Evolutionary conservation across 192 early-diverging fungal species (phyloP), one percentile per base, ranked within the genome.

Genomic region (Linnemannia schmuckeri): DNA sequence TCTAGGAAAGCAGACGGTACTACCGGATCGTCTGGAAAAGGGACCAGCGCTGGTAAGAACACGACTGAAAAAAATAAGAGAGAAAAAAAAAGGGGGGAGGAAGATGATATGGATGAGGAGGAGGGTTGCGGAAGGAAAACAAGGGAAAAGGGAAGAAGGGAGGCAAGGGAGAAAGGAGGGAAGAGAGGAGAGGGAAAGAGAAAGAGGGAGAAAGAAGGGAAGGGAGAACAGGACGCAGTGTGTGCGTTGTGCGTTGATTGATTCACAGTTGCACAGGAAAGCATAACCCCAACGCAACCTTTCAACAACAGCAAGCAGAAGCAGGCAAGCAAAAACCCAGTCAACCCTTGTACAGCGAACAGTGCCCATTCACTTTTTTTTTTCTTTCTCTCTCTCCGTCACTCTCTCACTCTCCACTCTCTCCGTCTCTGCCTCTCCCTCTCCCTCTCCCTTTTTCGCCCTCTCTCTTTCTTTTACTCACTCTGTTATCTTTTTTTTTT

Each of bases 1-100:
- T 66, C 63, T 41, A 75, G 61, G 40, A 46, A 33, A 37, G 49
- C 49, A 18, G 72, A 74, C 55, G 55, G 46, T 46, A 22, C 61
- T 44, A 44, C 55, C 30, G 15, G 37, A 70, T 52, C 63, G 73
- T 70, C 37, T 41, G 66, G 75, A 66, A 74, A 75, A 66, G 61
- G 47, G 35, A 81, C 80, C 44, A 75, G 75, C 69, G 80, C 73
- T 81, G 61, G 61, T 66, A 66, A 66, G 61, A 66, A 33, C 61
- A 66, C 27, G 7, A 66, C 30, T 30, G 30, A 66, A 66, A 35
- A 35, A 74, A 81, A 70, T 49, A 37, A 42, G 13, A 20, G 3
- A 18, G 35, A 55, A 38, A 54, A n/a, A n/a, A 27, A 24, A 20
- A 10, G 44, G 42, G 49, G 61, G 20, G 20, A 24, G 38, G 40